Evolutionary conservation across 257 asterid species (phyloP), one percentile per base, ranked within the genome.

Genomic region (Primulina tabacum): DNA sequence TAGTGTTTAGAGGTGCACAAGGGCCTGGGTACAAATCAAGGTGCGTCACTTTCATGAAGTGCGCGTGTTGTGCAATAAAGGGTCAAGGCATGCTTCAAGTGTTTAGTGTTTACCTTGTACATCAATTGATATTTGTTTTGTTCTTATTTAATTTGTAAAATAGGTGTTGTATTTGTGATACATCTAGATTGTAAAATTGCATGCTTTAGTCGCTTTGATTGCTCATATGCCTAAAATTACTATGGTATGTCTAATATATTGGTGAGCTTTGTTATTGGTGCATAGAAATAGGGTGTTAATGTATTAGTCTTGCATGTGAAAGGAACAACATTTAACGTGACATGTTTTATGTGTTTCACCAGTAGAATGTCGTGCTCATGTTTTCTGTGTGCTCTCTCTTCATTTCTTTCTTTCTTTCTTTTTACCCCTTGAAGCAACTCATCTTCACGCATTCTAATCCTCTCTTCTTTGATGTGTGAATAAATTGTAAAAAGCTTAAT

Each of bases 401-500:
- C 11, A 18, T 55, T 6, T 24, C 16, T 18, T 37, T 26, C 29
- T 61, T 55, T 60, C 2, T 21, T 28, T 72, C 2, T 29, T 72
- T 66, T 73, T 67, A 47, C 9, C 53, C 28, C 43, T 62, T 64
- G 65, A 52, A 47, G 57, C 20, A 7, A 43, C 62, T 72, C 64
- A 29, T 52, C 59, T 35, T 52, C 11, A 38, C 14, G 65, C 57
- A 16, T 67, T 35, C 69, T 73, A 37, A 70, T 72, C 72, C 66
- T 56, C 17, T 64, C 53, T 75, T 35, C 67, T 55, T 34, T 29
- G 73, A 47, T 40, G 56, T 77, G 68, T 63, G 72, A 30, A 58
- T 80, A 50, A 43, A 50, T 17, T 50, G 21, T 50, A 32, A 62
- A 32, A 62, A 90, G 98, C 90, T 94, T 77, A 86, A 86, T 82